Evolutionary conservation across 164 flowering plant genomes (phyloP).

Genomic region (Litsea cubeba): DNA sequence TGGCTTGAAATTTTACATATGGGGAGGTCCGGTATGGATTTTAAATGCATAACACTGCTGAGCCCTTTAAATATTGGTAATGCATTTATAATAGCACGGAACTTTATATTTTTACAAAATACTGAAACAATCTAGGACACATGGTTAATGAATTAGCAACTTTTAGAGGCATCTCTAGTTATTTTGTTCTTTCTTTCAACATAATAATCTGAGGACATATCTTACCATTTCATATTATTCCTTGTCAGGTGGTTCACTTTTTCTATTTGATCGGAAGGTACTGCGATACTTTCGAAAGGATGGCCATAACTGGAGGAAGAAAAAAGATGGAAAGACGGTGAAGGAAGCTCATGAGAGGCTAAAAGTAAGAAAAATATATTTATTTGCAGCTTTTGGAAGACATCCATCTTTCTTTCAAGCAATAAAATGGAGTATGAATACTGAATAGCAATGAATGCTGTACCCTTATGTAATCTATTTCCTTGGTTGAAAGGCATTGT

Average conservation of each 20-base stretch:
- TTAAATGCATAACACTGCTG: no score
- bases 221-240: not conserved
- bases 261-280: constrained; percentile 92
- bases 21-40: no score
- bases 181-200: not conserved
- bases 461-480: not conserved
- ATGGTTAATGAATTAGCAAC: not conserved
- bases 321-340: constrained; percentile 96
- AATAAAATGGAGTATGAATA: not conserved
- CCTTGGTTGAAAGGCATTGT: not conserved
- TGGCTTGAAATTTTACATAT: no score
- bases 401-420: not conserved
- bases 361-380: constrained; percentile 44
- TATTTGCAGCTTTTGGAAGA: not conserved
- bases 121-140: not conserved
- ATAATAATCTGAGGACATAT: not conserved
- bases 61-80: no score
- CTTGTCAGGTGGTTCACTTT: constrained; percentile 85
- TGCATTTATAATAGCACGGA: no score
- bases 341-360: constrained; percentile 99
- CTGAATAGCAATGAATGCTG: not conserved
- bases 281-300: constrained; percentile 93
- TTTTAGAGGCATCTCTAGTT: not conserved
- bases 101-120: not conserved
- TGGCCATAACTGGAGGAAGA: constrained; percentile 99